Evolutionary conservation across 208 protist genomes (phyloP).

Genomic region (Angomonas desouzai): DNA sequence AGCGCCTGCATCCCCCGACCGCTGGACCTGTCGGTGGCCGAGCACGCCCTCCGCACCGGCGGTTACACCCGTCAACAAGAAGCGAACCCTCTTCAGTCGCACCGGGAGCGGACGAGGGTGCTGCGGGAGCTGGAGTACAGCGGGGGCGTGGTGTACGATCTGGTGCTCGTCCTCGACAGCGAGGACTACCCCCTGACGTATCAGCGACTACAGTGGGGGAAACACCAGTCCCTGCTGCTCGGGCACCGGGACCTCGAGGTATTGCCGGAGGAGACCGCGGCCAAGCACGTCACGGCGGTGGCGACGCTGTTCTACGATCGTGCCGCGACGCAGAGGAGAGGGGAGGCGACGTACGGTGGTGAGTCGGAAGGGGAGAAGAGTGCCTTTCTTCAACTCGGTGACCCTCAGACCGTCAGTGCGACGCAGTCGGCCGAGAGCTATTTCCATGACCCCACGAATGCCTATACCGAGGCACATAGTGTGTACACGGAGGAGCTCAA

Average conservation of each 20-base stretch:
- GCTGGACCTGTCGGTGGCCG: constrained; percentile 19
- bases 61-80: neutral
- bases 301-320: constrained; percentile 59
- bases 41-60: neutral
- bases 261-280: constrained; percentile 49
- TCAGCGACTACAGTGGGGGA: constrained; percentile 48
- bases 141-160: constrained; percentile 51
- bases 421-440: constrained; percentile 64
- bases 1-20: constrained; percentile 74
- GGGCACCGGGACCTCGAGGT: constrained; percentile 79
- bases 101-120: constrained; percentile 32
- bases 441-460: constrained; percentile 70
- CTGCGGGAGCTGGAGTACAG: constrained; percentile 52
- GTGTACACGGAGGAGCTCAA: constrained; percentile 85
- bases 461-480: constrained; percentile 79
- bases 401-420: constrained; percentile 44
- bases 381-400: constrained; percentile 42
- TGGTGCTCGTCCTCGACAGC: constrained; percentile 71
- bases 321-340: constrained; percentile 4
- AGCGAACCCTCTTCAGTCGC: constrained; percentile 24
- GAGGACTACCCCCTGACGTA: constrained; percentile 53
- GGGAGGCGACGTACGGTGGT: neutral
- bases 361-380: constrained; percentile 10
- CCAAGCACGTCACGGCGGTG: constrained; percentile 61
- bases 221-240: constrained; percentile 55